Evolutionary conservation across 495 filamentous ascomycete species (phyloP).

Genomic region (Xylaria acuta): DNA sequence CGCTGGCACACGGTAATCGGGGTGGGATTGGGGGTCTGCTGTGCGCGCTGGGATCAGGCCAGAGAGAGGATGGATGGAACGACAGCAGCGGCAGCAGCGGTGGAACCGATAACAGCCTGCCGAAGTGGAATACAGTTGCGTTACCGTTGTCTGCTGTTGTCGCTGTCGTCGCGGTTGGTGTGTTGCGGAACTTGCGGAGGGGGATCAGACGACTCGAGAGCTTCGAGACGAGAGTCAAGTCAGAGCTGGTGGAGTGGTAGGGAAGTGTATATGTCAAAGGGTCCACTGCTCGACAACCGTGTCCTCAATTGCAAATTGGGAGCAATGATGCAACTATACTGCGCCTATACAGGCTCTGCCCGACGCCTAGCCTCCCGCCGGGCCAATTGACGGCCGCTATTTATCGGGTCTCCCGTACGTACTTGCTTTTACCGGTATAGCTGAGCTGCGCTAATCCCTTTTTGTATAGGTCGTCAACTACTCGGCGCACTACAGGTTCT

Average conservation of each 20-base stretch:
- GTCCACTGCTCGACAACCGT: conserved; percentile 39
- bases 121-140: background rate
- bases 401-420: conserved; percentile 19
- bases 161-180: background rate
- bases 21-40: conserved; percentile 5
- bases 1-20: conserved; percentile 7
- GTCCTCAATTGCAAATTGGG: conserved; percentile 40
- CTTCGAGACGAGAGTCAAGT: background rate
- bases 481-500: background rate
- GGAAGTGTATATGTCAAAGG: conserved; percentile 2
- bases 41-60: conserved; percentile 4
- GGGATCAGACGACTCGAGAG: conserved; percentile 4
- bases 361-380: background rate
- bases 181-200: background rate
- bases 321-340: conserved; percentile 38
- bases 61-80: background rate
- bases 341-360: conserved; percentile 8
- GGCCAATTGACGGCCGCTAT: conserved; percentile 12
- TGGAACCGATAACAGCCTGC: background rate
- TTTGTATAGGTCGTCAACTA: background rate
- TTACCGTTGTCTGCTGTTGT: conserved; percentile 1
- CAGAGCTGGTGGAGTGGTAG: conserved; percentile 1
- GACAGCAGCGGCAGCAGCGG: background rate
- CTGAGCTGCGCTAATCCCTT: conserved; percentile 11
- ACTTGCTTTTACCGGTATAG: conserved; percentile 24